Percentiles rank a stretch among this genome's conserved stretches.
phyloP scores from a whole-genome alignment of 495 filamentous ascomycete genomes.

The Penicillium verhagenii region DNA sequence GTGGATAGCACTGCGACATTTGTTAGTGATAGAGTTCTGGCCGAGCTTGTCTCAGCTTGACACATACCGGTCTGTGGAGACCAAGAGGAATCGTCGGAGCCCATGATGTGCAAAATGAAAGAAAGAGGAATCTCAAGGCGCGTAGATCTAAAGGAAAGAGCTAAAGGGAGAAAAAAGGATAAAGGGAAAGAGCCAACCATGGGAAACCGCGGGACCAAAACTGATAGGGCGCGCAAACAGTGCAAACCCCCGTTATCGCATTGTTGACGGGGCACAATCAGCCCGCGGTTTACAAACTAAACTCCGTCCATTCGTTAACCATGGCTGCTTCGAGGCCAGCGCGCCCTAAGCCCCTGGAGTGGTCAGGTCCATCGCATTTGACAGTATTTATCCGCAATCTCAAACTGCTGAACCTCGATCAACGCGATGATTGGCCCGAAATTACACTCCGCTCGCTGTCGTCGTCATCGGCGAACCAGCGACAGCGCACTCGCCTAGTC shows the following conservation, averaged over 20 bases:
- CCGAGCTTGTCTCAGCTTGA: background rate
- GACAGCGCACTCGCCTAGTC: constrained; percentile 70
- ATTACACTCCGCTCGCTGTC: constrained; percentile 65
- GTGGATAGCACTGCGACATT: constrained; percentile 41
- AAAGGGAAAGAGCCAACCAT: constrained; percentile 10
- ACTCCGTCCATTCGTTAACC: constrained; percentile 8
- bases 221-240: constrained; percentile 24
- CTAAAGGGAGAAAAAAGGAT: background rate
- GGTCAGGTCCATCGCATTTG: constrained; percentile 50
- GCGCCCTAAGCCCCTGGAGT: constrained; percentile 37
- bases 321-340: constrained; percentile 36
- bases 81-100: constrained; percentile 32
- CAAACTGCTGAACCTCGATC: constrained; percentile 74
- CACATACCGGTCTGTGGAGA: constrained; percentile 28
- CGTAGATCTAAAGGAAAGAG: background rate
- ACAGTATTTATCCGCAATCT: constrained; percentile 78
- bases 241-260: constrained; percentile 33
- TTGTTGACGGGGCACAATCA: constrained; percentile 18
- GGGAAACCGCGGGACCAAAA: constrained; percentile 1
- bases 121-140: background rate
- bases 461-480: constrained; percentile 68
- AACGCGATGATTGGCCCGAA: constrained; percentile 71
- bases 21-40: background rate
- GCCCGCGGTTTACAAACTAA: constrained; percentile 15
- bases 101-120: constrained; percentile 24